phyloP scores from a whole-genome alignment of 2,329 filamentous ascomycete genomes.

The Epichloe brachyelytri region DNA sequence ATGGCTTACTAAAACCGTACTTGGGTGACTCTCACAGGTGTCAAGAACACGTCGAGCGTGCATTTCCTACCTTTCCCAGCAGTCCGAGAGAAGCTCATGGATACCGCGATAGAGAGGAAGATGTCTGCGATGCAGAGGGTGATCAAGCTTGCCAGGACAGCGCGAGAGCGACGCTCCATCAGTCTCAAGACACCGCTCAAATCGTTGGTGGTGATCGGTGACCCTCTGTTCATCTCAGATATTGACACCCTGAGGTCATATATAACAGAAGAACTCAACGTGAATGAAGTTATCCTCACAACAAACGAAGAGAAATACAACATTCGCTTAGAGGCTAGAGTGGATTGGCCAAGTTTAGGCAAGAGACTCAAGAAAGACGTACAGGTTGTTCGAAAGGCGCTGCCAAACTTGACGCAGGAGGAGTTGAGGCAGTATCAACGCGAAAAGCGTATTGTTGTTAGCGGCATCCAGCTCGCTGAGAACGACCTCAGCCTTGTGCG shows the following conservation, averaged over 20 bases:
- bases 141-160: constrained; percentile 70
- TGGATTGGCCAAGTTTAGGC: constrained; percentile 77
- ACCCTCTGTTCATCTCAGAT: constrained; percentile 67
- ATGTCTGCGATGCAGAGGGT: constrained; percentile 80
- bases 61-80: constrained; percentile 79
- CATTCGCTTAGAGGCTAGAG: constrained; percentile 70
- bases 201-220: constrained; percentile 70
- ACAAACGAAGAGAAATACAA: constrained; percentile 73
- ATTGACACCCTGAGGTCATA: constrained; percentile 42
- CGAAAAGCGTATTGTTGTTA: constrained; percentile 44
- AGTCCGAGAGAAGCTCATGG: constrained; percentile 69
- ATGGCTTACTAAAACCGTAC: constrained; percentile 57
- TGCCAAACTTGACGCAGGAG: constrained; percentile 59
- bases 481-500: constrained; percentile 47
- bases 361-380: constrained; percentile 91
- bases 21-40: constrained; percentile 53
- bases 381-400: constrained; percentile 69
- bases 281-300: constrained; percentile 54
- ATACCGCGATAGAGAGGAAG: constrained; percentile 64
- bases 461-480: constrained; percentile 25
- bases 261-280: constrained; percentile 73
- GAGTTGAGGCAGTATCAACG: constrained; percentile 63
- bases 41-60: constrained; percentile 62
- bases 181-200: constrained; percentile 75
- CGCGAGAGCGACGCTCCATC: constrained; percentile 64